Conservation (phyloP, 148 eudicot genomes). For the Polygonum maritimum region DNA sequence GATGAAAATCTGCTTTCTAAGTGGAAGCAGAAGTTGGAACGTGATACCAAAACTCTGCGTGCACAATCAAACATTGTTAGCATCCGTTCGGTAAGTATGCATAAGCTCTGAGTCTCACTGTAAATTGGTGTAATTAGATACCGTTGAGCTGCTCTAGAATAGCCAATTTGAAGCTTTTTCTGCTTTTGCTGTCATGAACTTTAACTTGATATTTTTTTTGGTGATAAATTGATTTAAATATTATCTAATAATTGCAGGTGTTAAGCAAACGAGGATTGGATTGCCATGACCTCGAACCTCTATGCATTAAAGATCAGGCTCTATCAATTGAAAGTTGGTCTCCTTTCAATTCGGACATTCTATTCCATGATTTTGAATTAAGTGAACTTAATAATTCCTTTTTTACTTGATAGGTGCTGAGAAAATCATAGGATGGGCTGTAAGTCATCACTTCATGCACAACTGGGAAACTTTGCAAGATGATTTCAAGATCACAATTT, state of each 20-base stretch:
- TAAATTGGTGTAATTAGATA: background rate
- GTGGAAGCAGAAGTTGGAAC: slow-evolving; percentile 91
- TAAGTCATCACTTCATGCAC: slow-evolving; percentile 79
- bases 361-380: background rate
- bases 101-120: background rate
- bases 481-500: slow-evolving; percentile 51
- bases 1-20: slow-evolving; percentile 65
- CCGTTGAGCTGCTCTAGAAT: background rate
- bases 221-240: background rate
- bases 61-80: slow-evolving; percentile 60
- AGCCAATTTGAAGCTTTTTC: background rate
- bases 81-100: slow-evolving; percentile 61
- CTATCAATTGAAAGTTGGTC: slow-evolving; percentile 71
- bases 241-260: slow-evolving; percentile 40
- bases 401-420: slow-evolving; percentile 50
- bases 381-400: background rate
- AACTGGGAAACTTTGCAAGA: slow-evolving; percentile 33
- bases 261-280: slow-evolving; percentile 47
- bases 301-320: slow-evolving; percentile 73
- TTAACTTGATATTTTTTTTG: background rate
- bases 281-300: slow-evolving; percentile 62
- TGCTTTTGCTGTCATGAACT: background rate
- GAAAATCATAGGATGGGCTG: slow-evolving; percentile 87
- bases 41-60: slow-evolving; percentile 73
- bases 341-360: background rate